These are phyloP conservation scores for Lathyrus aphaca DNA, from an alignment of 306 rosid species.

Conservation along the genomic window DNA sequence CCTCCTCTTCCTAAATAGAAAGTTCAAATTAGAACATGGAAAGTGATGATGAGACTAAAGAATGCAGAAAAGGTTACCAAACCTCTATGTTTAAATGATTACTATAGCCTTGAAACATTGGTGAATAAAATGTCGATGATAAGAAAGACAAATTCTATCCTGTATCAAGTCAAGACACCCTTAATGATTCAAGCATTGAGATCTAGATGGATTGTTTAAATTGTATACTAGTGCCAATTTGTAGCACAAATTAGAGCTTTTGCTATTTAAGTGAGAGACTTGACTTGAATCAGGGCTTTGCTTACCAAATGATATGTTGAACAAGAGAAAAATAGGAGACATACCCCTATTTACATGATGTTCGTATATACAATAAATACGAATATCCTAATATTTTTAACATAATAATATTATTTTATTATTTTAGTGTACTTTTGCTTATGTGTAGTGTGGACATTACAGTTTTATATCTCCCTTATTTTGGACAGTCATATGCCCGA, in stretches of 20 bases:
- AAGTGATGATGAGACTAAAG: too few relatives aligned
- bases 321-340: too few relatives aligned
- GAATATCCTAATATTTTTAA: not conserved
- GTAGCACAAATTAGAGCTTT: constrained; percentile 26
- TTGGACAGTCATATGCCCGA: constrained; percentile 85
- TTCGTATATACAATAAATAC: not conserved
- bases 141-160: too few relatives aligned
- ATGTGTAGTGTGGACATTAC: not conserved
- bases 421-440: constrained; percentile 1
- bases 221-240: not conserved
- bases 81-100: too few relatives aligned
- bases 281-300: constrained; percentile 32
- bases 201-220: not conserved
- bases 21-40: too few relatives aligned
- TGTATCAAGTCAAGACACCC: too few relatives aligned
- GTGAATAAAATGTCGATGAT: too few relatives aligned
- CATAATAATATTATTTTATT: not conserved
- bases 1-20: too few relatives aligned
- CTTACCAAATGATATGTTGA: constrained; percentile 3
- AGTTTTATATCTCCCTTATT: constrained; percentile 21
- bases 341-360: too few relatives aligned
- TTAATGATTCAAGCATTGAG: too few relatives aligned
- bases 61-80: too few relatives aligned
- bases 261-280: constrained; percentile 21
- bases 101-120: too few relatives aligned